Percentiles rank a stretch among this genome's conserved stretches.
Evolutionary conservation across 306 rosid genomes (phyloP).

Genomic region (Benincasa hispida): DNA sequence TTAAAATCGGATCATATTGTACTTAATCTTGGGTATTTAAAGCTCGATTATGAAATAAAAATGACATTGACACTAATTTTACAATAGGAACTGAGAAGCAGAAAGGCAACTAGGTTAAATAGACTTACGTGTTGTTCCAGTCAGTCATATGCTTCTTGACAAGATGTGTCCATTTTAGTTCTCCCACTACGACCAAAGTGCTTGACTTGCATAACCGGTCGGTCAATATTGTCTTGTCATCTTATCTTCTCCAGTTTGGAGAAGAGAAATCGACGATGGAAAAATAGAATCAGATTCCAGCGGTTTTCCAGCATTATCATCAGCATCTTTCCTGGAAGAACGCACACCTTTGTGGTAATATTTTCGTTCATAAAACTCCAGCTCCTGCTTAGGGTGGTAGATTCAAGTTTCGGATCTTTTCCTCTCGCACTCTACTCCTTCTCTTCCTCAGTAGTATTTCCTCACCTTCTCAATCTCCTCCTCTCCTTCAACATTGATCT

Average conservation of each 20-base stretch:
- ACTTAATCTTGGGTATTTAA: not conserved
- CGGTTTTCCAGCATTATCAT: conserved; percentile 41
- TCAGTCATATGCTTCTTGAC: conserved; percentile 94
- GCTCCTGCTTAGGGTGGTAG: conserved; percentile 47
- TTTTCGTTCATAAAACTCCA: conserved; percentile 98
- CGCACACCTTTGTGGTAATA: conserved; percentile 91
- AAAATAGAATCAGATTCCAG: conserved; percentile 49
- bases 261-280: conserved; percentile 77
- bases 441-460: conserved; percentile 96
- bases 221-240: conserved; percentile 94
- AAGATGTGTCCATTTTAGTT: conserved; percentile 96
- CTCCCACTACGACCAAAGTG: conserved; percentile 99
- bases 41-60: not conserved
- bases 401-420: conserved; percentile 68
- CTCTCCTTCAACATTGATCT: conserved; percentile 74
- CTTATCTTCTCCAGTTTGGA: conserved; percentile 94
- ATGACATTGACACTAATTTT: not conserved
- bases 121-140: conserved; percentile 89
- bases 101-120: not conserved
- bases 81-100: not conserved
- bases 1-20: not conserved
- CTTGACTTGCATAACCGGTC: conserved; percentile 95
- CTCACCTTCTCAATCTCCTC: conserved; percentile 88
- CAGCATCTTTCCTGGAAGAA: conserved; percentile 68
- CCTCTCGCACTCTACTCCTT: conserved; percentile 99